Evolutionary conservation across 441 rosid species (phyloP).

Genomic region (Mallotus japonicus): DNA sequence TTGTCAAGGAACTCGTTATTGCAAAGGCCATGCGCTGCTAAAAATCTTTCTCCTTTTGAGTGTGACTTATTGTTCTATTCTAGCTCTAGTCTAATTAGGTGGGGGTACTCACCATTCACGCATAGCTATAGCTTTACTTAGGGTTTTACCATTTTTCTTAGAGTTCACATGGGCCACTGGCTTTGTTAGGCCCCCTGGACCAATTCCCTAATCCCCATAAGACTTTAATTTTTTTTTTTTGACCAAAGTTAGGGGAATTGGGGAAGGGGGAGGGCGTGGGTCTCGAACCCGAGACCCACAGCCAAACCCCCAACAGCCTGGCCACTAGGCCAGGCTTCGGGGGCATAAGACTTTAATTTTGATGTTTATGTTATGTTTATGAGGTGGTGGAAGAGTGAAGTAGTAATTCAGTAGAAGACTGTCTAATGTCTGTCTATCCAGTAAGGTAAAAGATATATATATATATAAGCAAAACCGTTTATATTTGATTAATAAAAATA

Average conservation of each 20-base stretch:
- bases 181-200: conserved; percentile 1
- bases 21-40: neutral
- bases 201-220: neutral
- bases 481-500: too few relatives aligned
- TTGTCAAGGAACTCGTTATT: neutral
- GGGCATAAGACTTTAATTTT: neutral
- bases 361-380: too few relatives aligned
- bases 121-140: neutral
- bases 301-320: too few relatives aligned
- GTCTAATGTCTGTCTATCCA: too few relatives aligned
- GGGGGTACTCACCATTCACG: neutral
- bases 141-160: neutral
- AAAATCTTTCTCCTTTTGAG: neutral
- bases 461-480: too few relatives aligned
- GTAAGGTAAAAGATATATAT: too few relatives aligned
- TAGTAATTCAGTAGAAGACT: too few relatives aligned
- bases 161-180: conserved; percentile 12
- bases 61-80: conserved; percentile 11
- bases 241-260: too few relatives aligned
- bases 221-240: neutral
- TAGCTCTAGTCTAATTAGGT: neutral
- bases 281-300: too few relatives aligned
- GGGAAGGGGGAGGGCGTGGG: too few relatives aligned
- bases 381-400: too few relatives aligned
- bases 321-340: too few relatives aligned